Base-by-base conservation (phyloP, 1,139 yeast genomes). In the Yamadazyma dushanensis region DNA sequence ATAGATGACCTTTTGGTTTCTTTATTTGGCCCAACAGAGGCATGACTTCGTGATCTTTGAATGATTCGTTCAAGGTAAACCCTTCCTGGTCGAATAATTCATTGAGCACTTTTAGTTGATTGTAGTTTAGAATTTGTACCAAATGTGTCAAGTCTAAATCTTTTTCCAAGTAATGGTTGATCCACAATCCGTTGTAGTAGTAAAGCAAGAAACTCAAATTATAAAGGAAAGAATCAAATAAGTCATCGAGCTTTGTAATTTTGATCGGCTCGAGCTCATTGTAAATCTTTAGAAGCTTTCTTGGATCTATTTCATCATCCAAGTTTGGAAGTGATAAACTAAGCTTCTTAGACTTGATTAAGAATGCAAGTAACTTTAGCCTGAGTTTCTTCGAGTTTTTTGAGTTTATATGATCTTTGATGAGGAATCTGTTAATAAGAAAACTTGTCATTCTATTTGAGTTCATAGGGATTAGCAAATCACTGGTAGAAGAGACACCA, bases 151-250 rank as follows among this genome's bases (percentile, higher is more conserved):
- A 13, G 33, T 51, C 51, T 16, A 35, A 16, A 15, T 33, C 41
- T n/a, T 39, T 23, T n/a, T 28, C 11, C 1, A 48, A 29, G 28
- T 35, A 47, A 39, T 52, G 24, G 45, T 47, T 27, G 38, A 56
- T 36, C 47, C 44, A 41, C 39, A 47, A 28, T 15, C 37, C 36
- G 29, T 47, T 47, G 11, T 36, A 32, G 27, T 37, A 39, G 26
- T 42, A 36, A 8, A 53, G 47, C 15, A 58, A 47, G 2, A 57
- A 49, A n/a, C 62, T 62, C 23, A 64, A 35, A 35, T 56, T 62
- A 40, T 69, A 69, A 24, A 69, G 45, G 13, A 65, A 50, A 15
- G 69, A 57, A 43, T 69, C 75, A 10, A 66, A 51, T 45, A 69
- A 56, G 47, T 69, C 75, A 45, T 69, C 75, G 11, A 60, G 40